Conservation (phyloP, 2,329 filamentous ascomycete species). For the Aspergillus unguis region DNA sequence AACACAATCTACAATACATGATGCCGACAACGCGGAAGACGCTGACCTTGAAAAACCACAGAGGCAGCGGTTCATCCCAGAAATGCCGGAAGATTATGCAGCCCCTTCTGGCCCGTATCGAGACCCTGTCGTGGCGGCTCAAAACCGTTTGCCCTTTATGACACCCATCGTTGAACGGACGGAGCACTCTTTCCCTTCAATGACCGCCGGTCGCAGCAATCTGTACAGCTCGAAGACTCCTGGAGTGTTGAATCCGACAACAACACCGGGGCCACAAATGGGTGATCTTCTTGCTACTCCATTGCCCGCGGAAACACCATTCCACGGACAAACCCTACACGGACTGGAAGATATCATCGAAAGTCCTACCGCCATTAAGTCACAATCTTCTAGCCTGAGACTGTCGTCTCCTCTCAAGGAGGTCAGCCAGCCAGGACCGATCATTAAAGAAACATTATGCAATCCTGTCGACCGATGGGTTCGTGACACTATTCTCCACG, state of each 20-base stretch:
- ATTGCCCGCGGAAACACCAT: conserved; percentile 62
- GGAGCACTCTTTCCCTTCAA: conserved; percentile 73
- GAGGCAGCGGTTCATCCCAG: conserved; percentile 48
- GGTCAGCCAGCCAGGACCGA: conserved; percentile 50
- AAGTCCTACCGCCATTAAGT: conserved; percentile 39
- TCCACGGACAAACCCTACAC: conserved; percentile 44
- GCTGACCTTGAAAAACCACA: conserved; percentile 35
- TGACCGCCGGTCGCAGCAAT: conserved; percentile 55
- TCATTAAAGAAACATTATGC: conserved; percentile 78
- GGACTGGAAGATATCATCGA: conserved; percentile 34
- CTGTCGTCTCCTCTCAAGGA: conserved; percentile 19
- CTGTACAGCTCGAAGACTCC: conserved; percentile 71
- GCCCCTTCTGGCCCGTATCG: conserved; percentile 75
- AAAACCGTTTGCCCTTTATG: conserved; percentile 95
- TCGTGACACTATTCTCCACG: conserved; percentile 69
- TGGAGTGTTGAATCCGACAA: conserved; percentile 27
- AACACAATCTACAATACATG: conserved; percentile 17
- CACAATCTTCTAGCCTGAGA: conserved; percentile 23
- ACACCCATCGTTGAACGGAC: conserved; percentile 96
- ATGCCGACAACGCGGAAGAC: conserved; percentile 23
- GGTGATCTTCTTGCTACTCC: conserved; percentile 65
- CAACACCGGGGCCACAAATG: conserved; percentile 34
- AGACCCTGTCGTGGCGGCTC: conserved; percentile 73
- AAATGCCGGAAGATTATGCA: conserved; percentile 85
- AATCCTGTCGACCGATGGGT: conserved; percentile 82